A percentile compares a stretch with the other conserved stretches of the same genome.
Evolutionary conservation across 345 rosid species (phyloP).

Genomic region (Citrus maxima): DNA sequence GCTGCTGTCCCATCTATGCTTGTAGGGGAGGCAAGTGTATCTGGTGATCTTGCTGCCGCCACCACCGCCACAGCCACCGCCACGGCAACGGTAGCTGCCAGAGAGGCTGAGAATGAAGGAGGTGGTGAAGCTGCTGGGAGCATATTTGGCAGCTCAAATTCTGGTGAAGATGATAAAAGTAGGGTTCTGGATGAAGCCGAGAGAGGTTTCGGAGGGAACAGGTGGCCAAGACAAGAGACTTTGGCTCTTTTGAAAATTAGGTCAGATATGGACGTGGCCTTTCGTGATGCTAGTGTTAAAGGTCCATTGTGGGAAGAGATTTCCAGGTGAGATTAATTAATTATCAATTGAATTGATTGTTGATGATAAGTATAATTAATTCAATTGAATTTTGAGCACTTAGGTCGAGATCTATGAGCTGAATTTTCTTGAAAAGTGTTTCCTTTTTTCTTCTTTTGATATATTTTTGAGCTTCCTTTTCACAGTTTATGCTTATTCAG

Average conservation of each 20-base stretch:
- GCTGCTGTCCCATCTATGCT: not conserved
- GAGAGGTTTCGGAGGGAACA: slow-evolving; percentile 36
- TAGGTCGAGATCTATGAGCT: not conserved
- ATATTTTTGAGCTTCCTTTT: not conserved
- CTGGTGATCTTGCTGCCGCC: slow-evolving; percentile 23
- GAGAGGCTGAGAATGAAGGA: slow-evolving; percentile 3
- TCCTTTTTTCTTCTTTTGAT: not conserved
- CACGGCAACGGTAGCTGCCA: not conserved
- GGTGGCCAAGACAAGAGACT: slow-evolving; percentile 59
- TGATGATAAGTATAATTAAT: not conserved
- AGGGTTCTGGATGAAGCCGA: slow-evolving; percentile 23
- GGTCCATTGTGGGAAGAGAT: slow-evolving; percentile 61
- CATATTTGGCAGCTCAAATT: slow-evolving; percentile 16
- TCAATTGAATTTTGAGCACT: not conserved
- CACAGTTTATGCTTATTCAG: not conserved
- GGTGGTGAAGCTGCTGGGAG: slow-evolving; percentile 5
- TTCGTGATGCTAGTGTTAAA: slow-evolving; percentile 46
- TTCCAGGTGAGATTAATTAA: slow-evolving; percentile 58
- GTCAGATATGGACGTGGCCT: slow-evolving; percentile 50
- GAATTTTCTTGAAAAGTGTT: not conserved
- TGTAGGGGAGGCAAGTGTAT: slow-evolving; percentile 1
- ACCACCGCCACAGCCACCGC: not conserved
- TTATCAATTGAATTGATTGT: slow-evolving; percentile 27
- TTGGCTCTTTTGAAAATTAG: slow-evolving; percentile 46
- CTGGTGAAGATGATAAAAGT: slow-evolving; percentile 23